phyloP scores from a whole-genome alignment of 768 basidiomycete genomes.

The Kwoniella europaea region DNA sequence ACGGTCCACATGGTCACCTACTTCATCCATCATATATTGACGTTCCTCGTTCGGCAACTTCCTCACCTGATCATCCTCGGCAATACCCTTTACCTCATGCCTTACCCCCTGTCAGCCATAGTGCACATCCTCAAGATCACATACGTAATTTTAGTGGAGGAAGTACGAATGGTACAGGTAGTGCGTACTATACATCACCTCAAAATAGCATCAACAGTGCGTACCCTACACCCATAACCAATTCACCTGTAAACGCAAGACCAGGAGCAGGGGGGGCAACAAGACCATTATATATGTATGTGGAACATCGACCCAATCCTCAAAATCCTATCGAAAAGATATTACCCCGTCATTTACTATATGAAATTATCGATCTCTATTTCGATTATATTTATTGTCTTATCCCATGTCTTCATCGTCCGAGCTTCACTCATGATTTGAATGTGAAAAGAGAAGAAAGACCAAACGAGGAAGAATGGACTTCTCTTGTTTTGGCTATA shows the following conservation, averaged over 20 bases:
- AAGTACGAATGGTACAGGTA: neutral
- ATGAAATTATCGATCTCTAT: conserved; percentile 81
- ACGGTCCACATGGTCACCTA: conserved; percentile 1
- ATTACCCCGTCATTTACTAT: conserved; percentile 78
- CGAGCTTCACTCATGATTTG: conserved; percentile 89
- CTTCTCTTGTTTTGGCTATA: conserved; percentile 85
- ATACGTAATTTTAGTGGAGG: neutral
- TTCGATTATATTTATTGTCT: conserved; percentile 93
- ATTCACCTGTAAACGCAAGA: neutral
- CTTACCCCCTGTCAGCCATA: neutral
- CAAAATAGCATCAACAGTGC: neutral
- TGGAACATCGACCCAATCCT: conserved; percentile 68
- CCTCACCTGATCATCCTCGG: conserved; percentile 8
- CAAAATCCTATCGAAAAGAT: conserved; percentile 79
- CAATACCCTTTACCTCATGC: neutral
- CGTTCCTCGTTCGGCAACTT: conserved; percentile 5
- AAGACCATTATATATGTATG: conserved; percentile 63
- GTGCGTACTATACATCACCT: neutral
- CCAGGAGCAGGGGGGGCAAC: neutral
- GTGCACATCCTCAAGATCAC: neutral
- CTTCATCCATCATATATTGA: conserved; percentile 6
- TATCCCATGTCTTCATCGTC: conserved; percentile 88
- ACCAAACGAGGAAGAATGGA: conserved; percentile 76
- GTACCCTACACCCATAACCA: conserved; percentile 12
- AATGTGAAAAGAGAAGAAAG: conserved; percentile 77